A percentile compares a stretch with the other conserved stretches of the same genome.
phyloP scores from a whole-genome alignment of 1,284 basidiomycete species.

The Macrocybe sp. region DNA sequence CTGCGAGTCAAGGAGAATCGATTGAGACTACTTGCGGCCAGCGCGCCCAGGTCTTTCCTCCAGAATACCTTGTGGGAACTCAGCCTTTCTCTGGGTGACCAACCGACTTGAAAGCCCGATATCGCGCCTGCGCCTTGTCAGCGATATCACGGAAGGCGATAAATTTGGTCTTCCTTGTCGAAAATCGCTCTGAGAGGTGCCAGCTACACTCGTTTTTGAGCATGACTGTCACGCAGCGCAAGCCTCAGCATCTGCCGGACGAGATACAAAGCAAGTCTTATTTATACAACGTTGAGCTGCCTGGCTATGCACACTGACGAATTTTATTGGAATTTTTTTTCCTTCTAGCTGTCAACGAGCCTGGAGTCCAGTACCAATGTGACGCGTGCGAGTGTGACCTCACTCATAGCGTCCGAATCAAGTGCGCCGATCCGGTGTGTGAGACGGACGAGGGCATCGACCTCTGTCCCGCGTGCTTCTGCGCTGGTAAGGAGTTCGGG shows the following conservation, averaged over 20 bases:
- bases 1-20: too few relatives aligned
- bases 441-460: conserved; percentile 77
- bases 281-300: conserved; percentile 12
- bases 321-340: conserved; percentile 8
- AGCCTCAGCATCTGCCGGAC: conserved; percentile 66
- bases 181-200: too few relatives aligned
- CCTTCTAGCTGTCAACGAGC: conserved; percentile 63
- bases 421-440: conserved; percentile 82
- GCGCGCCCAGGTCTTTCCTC: too few relatives aligned
- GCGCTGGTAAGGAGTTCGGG: conserved; percentile 85
- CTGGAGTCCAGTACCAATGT: conserved; percentile 72
- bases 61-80: too few relatives aligned
- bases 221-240: conserved; percentile 77
- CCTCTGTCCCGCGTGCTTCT: conserved; percentile 89
- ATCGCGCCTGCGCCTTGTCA: too few relatives aligned
- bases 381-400: conserved; percentile 71
- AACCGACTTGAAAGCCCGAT: too few relatives aligned
- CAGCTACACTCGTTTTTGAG: neutral
- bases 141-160: neutral
- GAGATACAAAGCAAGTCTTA: conserved; percentile 63
- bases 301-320: conserved; percentile 14
- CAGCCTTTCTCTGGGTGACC: too few relatives aligned
- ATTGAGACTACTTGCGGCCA: too few relatives aligned
- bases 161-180: neutral
- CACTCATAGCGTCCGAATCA: conserved; percentile 89